phyloP scores from a whole-genome alignment of 169 alveolate genomes.

The Prorocentrum cordatum region DNA sequence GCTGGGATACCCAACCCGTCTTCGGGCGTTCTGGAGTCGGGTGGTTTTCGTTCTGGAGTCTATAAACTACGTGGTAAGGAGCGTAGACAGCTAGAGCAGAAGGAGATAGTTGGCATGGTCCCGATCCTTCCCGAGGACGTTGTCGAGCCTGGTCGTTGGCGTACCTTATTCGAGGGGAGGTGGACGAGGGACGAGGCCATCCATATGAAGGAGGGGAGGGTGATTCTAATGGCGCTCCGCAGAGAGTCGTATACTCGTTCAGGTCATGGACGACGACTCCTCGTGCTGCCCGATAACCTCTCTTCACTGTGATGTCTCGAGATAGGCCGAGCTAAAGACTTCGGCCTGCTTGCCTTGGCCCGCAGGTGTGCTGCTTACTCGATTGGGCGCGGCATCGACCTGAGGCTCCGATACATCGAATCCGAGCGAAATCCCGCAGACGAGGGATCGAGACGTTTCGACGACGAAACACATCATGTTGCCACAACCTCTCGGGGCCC shows the following conservation, averaged over 20 bases:
- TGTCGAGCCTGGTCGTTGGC: neutral
- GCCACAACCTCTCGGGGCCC: too few relatives aligned
- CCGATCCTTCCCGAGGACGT: neutral
- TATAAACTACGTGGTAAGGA: too few relatives aligned
- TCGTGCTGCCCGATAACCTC: neutral
- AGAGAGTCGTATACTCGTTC: neutral
- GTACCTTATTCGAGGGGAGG: neutral
- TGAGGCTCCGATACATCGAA: neutral
- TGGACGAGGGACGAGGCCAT: neutral
- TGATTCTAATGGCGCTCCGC: neutral
- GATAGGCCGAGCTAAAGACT: neutral
- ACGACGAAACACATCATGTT: too few relatives aligned
- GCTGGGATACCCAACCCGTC: too few relatives aligned
- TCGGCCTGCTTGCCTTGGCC: neutral
- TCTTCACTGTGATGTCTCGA: neutral
- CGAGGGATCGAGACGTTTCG: neutral
- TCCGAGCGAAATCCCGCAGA: neutral
- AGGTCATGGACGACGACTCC: neutral
- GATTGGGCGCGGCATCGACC: neutral
- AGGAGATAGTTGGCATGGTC: conserved; percentile 1
- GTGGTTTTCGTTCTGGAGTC: too few relatives aligned
- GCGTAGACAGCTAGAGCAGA: too few relatives aligned
- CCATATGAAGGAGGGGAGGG: conserved; percentile 23
- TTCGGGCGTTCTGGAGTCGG: too few relatives aligned
- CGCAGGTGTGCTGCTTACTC: neutral